Evolutionary conservation across 345 rosid genomes (phyloP), one percentile per base, ranked within the genome.

Genomic region (Syzygium grande): DNA sequence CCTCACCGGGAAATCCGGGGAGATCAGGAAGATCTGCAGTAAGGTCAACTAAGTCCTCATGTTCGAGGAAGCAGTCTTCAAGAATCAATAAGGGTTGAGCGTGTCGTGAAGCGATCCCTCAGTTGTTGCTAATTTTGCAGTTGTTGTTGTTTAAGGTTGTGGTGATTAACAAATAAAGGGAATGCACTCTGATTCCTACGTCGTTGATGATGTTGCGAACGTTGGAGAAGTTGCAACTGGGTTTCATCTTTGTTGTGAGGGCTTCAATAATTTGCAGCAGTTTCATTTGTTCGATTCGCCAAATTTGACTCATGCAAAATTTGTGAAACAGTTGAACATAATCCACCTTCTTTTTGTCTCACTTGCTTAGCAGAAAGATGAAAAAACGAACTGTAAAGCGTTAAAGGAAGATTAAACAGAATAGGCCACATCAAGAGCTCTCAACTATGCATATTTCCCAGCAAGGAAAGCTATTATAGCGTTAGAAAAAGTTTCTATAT

Each of bases 21-120:
- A 91, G 86, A 89, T 92, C 27, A 90, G 94, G 73, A 86, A 89
- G 83, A 84, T 89, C 46, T 90, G 94, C 58, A 84, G 77, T 51
- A 84, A 43, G 55, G 46, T 88, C 27, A 92, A 91, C 27, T 52
- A 34, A 73, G 8, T 73, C 25, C 49, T 73, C 25, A 9, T 34
- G 46, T 4, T 17, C 25, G 34, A 34, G 80, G 80, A 17, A 73
- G 80, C 46, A 19, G 19, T 5, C 80, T 73, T 34, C 25, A 2
- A 17, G 49, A 5, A 73, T 19, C 80, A 34, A 73, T 38, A 34
- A 34, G 49, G 13, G 49, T 34, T 34, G 9, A 34, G 49, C 19
- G 49, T 19, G 80, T 38, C 80, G 19, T 73, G 49, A 73, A 34
- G 25, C 2, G 80, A 73, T 73, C 19, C 46, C 80, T 73, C 49